phyloP scores from a whole-genome alignment of 768 basidiomycete genomes.

The Aureoboletus auriporus region DNA sequence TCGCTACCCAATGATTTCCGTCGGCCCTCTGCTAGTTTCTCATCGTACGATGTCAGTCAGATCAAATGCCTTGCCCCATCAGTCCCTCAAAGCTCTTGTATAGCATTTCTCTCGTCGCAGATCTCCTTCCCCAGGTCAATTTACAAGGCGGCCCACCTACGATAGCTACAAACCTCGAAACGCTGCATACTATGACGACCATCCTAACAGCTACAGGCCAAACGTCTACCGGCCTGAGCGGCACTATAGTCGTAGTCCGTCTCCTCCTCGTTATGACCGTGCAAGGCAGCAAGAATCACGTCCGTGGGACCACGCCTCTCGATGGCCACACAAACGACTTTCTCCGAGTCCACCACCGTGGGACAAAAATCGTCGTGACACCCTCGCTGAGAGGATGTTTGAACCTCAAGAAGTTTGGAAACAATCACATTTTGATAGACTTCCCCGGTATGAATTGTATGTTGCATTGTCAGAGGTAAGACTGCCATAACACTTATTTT shows the following conservation, averaged over 20 bases:
- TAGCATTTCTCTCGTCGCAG: slow-evolving; percentile 36
- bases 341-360: slow-evolving; percentile 32
- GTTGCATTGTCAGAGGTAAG: slow-evolving; percentile 25
- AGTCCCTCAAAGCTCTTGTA: slow-evolving; percentile 19
- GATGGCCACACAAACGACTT: slow-evolving; percentile 44
- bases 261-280: slow-evolving; percentile 47
- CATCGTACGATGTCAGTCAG: slow-evolving; percentile 32
- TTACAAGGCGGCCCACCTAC: slow-evolving; percentile 42
- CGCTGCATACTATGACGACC: slow-evolving; percentile 36
- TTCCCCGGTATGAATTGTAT: slow-evolving; percentile 38
- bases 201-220: slow-evolving; percentile 42
- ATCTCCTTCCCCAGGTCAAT: slow-evolving; percentile 47
- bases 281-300: slow-evolving; percentile 39
- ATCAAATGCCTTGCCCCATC: slow-evolving; percentile 14
- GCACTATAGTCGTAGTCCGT: slow-evolving; percentile 44
- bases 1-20: slow-evolving; percentile 26
- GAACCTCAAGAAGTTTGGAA: slow-evolving; percentile 76
- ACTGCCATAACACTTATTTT: slow-evolving; percentile 12
- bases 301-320: slow-evolving; percentile 42
- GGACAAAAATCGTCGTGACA: slow-evolving; percentile 34
- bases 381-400: slow-evolving; percentile 52
- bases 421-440: slow-evolving; percentile 47
- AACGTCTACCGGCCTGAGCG: slow-evolving; percentile 32
- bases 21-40: slow-evolving; percentile 21
- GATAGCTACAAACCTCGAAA: slow-evolving; percentile 50